Evolutionary conservation across 208 protist species (phyloP).

Genomic region (Acanthamoeba castellanii): DNA sequence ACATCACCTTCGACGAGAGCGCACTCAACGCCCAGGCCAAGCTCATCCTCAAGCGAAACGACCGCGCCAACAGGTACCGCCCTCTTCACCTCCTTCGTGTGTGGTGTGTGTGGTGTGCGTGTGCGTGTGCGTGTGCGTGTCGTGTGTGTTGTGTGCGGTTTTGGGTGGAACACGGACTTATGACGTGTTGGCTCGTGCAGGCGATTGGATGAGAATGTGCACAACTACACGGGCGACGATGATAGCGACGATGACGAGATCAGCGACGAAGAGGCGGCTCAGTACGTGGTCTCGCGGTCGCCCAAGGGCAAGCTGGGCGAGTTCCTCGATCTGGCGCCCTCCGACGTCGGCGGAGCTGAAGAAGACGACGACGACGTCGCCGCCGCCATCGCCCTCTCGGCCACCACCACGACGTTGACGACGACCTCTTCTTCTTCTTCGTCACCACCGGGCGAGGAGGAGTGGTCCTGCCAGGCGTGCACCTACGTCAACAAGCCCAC

Average conservation of each 20-base stretch:
- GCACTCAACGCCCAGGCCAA: slow-evolving; percentile 56
- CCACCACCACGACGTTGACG: background rate
- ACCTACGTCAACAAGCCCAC: slow-evolving; percentile 31
- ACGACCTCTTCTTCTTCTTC: too few species aligned
- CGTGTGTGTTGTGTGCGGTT: background rate
- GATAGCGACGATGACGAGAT: slow-evolving; percentile 12
- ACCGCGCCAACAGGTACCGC: background rate
- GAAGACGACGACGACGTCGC: background rate
- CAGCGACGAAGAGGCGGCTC: background rate
- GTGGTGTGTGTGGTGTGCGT: too few species aligned
- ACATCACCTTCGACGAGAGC: background rate
- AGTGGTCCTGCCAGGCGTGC: background rate
- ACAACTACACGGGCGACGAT: background rate
- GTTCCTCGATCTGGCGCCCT: slow-evolving; percentile 23
- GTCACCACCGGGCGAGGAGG: background rate
- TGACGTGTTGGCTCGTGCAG: background rate
- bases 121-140: too few species aligned
- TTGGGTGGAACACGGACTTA: background rate
- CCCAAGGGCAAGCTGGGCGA: slow-evolving; percentile 41
- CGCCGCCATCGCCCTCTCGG: background rate
- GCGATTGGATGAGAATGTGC: background rate
- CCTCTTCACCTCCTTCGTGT: too few species aligned
- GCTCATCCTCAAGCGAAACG: slow-evolving; percentile 64
- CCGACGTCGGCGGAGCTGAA: background rate
- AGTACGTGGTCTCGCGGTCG: background rate